Conservation (phyloP, 2,329 filamentous ascomycete genomes). For the Calonectria pauciramosa region DNA sequence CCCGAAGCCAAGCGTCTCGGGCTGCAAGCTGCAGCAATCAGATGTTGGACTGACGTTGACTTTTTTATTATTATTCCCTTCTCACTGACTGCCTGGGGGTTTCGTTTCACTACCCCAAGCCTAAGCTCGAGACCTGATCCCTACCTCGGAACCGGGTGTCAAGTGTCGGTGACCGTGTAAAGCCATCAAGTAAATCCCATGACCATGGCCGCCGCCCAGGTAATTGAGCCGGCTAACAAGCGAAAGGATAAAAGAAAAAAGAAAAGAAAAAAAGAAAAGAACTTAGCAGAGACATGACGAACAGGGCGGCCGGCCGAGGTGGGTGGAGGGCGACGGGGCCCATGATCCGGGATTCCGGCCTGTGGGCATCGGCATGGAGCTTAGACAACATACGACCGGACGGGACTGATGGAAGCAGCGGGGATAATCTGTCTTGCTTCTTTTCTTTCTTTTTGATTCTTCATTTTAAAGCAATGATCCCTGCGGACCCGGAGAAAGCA, state of each 20-base stretch:
- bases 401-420: conserved; percentile 14
- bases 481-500: not conserved
- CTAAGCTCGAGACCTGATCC: not conserved
- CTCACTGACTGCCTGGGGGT: not conserved
- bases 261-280: conserved; percentile 9
- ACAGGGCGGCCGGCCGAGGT: conserved; percentile 14
- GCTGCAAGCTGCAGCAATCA: conserved; percentile 9
- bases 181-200: not conserved
- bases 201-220: not conserved
- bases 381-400: conserved; percentile 33
- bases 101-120: not conserved
- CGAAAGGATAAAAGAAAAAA: not conserved
- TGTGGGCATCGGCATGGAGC: conserved; percentile 26
- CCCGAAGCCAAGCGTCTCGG: conserved; percentile 18
- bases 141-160: not conserved
- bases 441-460: conserved; percentile 6
- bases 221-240: conserved; percentile 1
- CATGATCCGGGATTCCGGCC: conserved; percentile 33
- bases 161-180: not conserved
- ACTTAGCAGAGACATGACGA: conserved; percentile 8
- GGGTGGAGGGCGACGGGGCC: conserved; percentile 23
- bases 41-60: conserved; percentile 13
- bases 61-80: not conserved
- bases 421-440: conserved; percentile 4
- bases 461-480: conserved; percentile 16